Percentiles rank a stretch among this genome's conserved stretches.
Evolutionary conservation across 257 asterid species (phyloP).

Genomic region (Fraxinus excelsior): DNA sequence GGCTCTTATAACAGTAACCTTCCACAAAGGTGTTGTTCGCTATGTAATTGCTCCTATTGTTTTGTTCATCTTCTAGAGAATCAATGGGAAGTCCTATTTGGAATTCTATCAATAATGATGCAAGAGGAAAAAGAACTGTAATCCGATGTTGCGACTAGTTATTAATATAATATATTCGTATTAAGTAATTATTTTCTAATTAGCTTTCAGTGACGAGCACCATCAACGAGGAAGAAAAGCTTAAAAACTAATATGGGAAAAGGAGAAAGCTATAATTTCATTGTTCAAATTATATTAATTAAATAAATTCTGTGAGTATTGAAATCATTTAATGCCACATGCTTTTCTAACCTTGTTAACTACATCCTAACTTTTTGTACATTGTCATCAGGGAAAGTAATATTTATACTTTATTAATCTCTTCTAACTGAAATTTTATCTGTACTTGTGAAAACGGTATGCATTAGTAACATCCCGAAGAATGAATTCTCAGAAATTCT

Average conservation of each 20-base stretch:
- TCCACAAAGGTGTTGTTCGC: neutral
- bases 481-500: neutral
- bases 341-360: neutral
- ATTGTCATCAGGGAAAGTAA: neutral
- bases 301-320: neutral
- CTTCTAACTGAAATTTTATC: neutral
- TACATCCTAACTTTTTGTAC: neutral
- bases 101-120: neutral
- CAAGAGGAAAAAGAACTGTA: neutral
- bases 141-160: neutral
- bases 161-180: neutral
- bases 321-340: constrained; percentile 5
- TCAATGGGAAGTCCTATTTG: neutral
- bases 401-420: neutral
- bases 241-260: neutral
- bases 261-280: neutral
- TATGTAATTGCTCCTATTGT: neutral
- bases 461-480: constrained; percentile 3
- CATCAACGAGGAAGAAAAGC: neutral
- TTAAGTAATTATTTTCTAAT: neutral
- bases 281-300: neutral
- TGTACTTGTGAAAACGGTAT: neutral
- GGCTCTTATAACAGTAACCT: neutral
- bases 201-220: neutral
- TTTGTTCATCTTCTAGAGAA: neutral